Conservation (phyloP, 306 rosid species). For the Ormosia emarginata region DNA sequence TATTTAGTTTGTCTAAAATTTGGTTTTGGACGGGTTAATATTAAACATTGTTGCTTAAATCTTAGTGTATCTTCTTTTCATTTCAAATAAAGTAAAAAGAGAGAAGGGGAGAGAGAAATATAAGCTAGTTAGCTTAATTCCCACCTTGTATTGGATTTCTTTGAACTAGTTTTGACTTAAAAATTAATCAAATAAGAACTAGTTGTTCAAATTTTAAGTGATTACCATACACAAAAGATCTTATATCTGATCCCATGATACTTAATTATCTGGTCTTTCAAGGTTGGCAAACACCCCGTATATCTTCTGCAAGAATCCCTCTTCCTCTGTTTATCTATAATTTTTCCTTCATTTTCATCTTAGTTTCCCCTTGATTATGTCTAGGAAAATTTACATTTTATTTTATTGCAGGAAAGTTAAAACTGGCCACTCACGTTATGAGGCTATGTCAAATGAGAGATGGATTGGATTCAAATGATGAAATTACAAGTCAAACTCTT, state of each 20-base stretch:
- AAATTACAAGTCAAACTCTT: conserved; percentile 56
- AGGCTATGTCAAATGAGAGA: conserved; percentile 71
- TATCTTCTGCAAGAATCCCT: neutral
- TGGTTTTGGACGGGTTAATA: conserved; percentile 1
- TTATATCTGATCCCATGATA: neutral
- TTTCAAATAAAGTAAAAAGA: neutral
- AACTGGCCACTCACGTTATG: conserved; percentile 76
- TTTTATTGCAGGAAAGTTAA: conserved; percentile 82
- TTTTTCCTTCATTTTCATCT: neutral
- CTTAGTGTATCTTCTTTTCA: neutral
- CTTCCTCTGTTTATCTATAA: neutral
- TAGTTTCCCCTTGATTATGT: neutral
- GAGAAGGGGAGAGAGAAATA: neutral
- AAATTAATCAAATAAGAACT: neutral
- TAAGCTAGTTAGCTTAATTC: neutral
- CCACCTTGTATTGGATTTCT: neutral
- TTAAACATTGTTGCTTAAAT: neutral
- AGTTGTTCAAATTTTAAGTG: neutral
- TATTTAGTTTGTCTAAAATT: neutral
- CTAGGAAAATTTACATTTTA: conserved; percentile 12
- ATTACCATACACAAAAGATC: neutral
- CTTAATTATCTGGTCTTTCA: neutral
- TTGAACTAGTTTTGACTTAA: neutral
- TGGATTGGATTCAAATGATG: conserved; percentile 47
- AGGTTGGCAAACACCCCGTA: neutral